phyloP scores from a whole-genome alignment of 768 basidiomycete genomes.

The Psilocybe subaeruginosa region DNA sequence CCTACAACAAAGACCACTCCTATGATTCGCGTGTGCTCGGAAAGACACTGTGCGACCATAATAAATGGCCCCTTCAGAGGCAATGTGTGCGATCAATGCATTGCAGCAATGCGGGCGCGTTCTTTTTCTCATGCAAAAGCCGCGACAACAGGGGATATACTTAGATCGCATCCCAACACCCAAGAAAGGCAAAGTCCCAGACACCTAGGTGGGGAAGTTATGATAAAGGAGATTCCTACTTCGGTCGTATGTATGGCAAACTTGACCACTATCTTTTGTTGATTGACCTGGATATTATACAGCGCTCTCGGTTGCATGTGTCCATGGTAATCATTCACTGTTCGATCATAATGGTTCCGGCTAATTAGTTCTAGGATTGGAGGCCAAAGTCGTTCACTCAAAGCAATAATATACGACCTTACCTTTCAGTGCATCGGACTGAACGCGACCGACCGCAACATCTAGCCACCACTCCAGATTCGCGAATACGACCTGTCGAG shows the following conservation, averaged over 20 bases:
- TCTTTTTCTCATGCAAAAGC: neutral
- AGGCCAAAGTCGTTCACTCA: neutral
- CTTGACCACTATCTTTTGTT: neutral
- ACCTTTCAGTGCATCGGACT: neutral
- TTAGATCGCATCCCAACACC: neutral
- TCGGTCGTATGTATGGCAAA: neutral
- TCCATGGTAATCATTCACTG: neutral
- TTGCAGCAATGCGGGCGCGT: constrained; percentile 5
- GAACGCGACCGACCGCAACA: neutral
- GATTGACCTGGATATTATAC: neutral
- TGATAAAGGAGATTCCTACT: neutral
- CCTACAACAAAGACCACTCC: neutral
- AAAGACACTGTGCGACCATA: constrained; percentile 12
- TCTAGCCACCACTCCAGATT: neutral
- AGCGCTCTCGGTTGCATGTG: neutral
- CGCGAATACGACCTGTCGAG: neutral
- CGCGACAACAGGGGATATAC: neutral
- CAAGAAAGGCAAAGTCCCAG: neutral
- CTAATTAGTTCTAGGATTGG: neutral
- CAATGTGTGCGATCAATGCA: constrained; percentile 17
- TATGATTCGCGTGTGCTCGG: constrained; percentile 9
- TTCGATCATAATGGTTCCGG: neutral
- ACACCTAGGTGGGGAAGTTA: neutral
- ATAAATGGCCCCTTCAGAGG: constrained; percentile 8
- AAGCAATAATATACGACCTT: neutral